Evolutionary conservation across 352 stramenopile species (phyloP), one percentile per base, ranked within the genome.

Genomic region (Phytophthora megakarya): DNA sequence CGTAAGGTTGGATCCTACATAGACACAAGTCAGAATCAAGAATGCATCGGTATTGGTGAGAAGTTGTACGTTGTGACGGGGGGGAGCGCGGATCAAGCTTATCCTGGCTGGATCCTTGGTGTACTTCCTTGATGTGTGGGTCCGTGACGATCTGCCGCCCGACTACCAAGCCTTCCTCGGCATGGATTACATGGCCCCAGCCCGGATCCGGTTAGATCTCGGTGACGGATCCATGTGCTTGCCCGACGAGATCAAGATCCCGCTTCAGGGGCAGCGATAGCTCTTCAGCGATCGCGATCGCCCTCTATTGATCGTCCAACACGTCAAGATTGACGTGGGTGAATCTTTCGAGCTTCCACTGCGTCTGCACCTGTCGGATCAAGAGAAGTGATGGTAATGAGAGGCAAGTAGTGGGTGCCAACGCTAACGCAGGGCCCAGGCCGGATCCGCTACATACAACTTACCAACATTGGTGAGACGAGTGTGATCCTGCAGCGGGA

Each of bases 1-100:
- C 63, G 63, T 57, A 51, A 71, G 49, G 48, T 60, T 32, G 49
- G 63, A n/a, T 66, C 37, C 47, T 16, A 44, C 10, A 55, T 66
- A 22, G 63, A 67, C 49, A 60, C 16, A 8, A 44, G 21, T 21
- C 44, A 46, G 15, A 63, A 5, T 6, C n/a, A n/a, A n/a, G n/a
- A n/a, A n/a, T n/a, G n/a, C n/a, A n/a, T n/a, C n/a, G n/a, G n/a
- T n/a, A n/a, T 70, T 43, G 25, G 21, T 13, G 30, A 59, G 15
- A 51, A 51, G 40, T 19, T 47, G 40, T 47, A 47, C 21, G 11
- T 30, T 8, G 23, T 21, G 16, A 26, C 21, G 18, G 40, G 40
- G 5, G 15, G 21, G 19, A 47, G n/a, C 26, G 22, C 22, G 28
- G 28, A 53, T 28, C 30, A 37, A 26, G 46, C 22, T 43, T 16